A percentile compares a stretch with the other conserved stretches of the same genome.
phyloP scores from a whole-genome alignment of 2,329 filamentous ascomycete genomes.

The Stemphylium vesicarium region DNA sequence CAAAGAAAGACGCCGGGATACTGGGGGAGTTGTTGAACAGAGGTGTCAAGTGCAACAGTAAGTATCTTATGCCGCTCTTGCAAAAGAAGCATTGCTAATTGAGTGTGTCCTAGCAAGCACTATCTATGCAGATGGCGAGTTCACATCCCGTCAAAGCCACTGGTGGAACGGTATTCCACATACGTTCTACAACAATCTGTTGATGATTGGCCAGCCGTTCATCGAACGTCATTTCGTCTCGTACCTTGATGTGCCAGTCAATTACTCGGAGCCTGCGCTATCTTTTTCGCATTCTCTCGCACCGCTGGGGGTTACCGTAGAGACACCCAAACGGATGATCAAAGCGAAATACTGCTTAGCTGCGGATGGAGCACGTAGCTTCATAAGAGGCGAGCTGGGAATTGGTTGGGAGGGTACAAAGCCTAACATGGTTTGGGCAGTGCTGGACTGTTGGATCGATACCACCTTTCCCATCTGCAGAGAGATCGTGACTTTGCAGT shows the following conservation, averaged over 20 bases:
- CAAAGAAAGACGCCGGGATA: slow-evolving; percentile 9
- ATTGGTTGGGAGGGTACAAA: slow-evolving; percentile 56
- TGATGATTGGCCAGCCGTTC: slow-evolving; percentile 59
- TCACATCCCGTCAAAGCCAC: slow-evolving; percentile 56
- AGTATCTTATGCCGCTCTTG: slow-evolving; percentile 15
- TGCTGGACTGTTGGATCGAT: slow-evolving; percentile 58
- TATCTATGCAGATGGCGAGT: slow-evolving; percentile 56
- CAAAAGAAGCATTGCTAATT: background rate
- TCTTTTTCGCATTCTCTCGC: slow-evolving; percentile 33
- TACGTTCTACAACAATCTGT: slow-evolving; percentile 56
- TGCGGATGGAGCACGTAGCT: slow-evolving; percentile 24
- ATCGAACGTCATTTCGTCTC: slow-evolving; percentile 52
- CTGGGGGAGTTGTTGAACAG: slow-evolving; percentile 47
- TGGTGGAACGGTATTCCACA: slow-evolving; percentile 58
- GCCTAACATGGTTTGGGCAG: slow-evolving; percentile 59
- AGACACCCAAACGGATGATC: slow-evolving; percentile 15
- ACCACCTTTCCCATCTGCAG: slow-evolving; percentile 56
- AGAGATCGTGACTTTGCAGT: slow-evolving; percentile 58
- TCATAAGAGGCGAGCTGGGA: slow-evolving; percentile 35
- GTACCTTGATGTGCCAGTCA: slow-evolving; percentile 44
- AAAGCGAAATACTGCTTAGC: slow-evolving; percentile 22
- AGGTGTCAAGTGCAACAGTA: slow-evolving; percentile 60
- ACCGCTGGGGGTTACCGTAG: slow-evolving; percentile 26
- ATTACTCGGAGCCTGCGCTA: slow-evolving; percentile 50
- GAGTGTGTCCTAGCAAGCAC: slow-evolving; percentile 53